These are phyloP conservation scores for Blastobotrys parvus DNA, from an alignment of 805 yeast species.

Conservation along the genomic window DNA sequence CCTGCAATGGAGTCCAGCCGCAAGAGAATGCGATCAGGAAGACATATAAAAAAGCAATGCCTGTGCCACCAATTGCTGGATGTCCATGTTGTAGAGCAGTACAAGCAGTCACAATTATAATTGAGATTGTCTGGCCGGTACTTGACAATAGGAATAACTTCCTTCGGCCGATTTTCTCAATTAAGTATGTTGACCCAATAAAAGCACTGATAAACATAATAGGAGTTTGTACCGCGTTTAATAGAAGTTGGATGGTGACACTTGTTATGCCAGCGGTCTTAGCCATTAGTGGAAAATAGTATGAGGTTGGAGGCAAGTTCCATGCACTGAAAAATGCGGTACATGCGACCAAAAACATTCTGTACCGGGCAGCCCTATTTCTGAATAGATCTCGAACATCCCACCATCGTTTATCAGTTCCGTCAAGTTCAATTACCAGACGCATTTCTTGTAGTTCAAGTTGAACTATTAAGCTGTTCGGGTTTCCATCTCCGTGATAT, in stretches of 20 bases:
- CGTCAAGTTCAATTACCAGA: constrained; percentile 8
- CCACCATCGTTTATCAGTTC: constrained; percentile 12
- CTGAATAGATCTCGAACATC: constrained; percentile 10
- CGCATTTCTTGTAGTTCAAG: constrained; percentile 9
- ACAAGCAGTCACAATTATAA: constrained; percentile 20
- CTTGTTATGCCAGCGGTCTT: constrained; percentile 2
- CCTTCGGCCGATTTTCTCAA: constrained; percentile 24
- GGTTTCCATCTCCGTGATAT: constrained; percentile 11
- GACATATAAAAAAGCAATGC: constrained; percentile 9
- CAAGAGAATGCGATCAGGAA: constrained; percentile 10
- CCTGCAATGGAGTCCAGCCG: constrained; percentile 31
- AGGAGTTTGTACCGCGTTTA: constrained; percentile 9
- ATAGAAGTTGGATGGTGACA: constrained; percentile 6
- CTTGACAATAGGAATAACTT: constrained; percentile 20
- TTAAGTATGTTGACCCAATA: constrained; percentile 16
- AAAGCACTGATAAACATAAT: constrained; percentile 7
- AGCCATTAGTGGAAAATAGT: background rate
- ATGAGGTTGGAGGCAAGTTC: constrained; percentile 6
- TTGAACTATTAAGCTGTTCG: constrained; percentile 7
- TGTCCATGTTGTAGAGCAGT: constrained; percentile 19
- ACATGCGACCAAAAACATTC: constrained; percentile 4
- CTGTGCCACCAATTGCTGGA: constrained; percentile 16
- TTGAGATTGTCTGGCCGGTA: constrained; percentile 18
- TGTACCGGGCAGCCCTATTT: constrained; percentile 8
- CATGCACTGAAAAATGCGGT: constrained; percentile 10